Evolutionary conservation across 805 yeast genomes (phyloP).

Genomic region (Starmerella floris): DNA sequence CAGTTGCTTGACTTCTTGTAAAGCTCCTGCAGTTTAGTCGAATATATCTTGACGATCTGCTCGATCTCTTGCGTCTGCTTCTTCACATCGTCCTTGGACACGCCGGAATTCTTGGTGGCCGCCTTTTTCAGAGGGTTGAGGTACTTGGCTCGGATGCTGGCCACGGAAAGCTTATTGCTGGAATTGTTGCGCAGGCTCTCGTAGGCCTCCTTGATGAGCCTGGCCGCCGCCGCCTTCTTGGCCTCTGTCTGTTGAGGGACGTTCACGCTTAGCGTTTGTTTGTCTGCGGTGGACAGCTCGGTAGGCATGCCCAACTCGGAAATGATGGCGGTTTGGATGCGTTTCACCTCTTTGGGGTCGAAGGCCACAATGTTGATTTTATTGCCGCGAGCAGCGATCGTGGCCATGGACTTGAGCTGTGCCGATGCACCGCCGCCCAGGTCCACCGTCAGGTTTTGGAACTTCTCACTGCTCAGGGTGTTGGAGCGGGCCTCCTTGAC

Average conservation of each 20-base stretch:
- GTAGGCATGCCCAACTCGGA: conserved; percentile 66
- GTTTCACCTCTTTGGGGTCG: conserved; percentile 63
- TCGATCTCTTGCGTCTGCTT: conserved; percentile 52
- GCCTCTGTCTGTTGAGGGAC: conserved; percentile 67
- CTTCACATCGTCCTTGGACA: conserved; percentile 31
- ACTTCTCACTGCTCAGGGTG: conserved; percentile 49
- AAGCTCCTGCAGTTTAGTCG: conserved; percentile 42
- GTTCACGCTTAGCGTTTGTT: conserved; percentile 58
- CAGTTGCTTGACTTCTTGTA: conserved; percentile 37
- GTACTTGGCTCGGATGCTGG: conserved; percentile 44
- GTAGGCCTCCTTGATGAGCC: conserved; percentile 48
- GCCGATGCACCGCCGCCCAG: conserved; percentile 35
- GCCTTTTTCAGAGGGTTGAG: conserved; percentile 42
- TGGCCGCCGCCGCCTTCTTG: conserved; percentile 40
- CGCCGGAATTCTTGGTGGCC: conserved; percentile 31
- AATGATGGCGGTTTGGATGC: conserved; percentile 56
- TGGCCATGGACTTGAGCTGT: conserved; percentile 35
- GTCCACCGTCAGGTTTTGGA: conserved; percentile 44
- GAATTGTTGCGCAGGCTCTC: conserved; percentile 49
- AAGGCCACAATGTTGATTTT: conserved; percentile 57
- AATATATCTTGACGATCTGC: conserved; percentile 50
- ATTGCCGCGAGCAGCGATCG: conserved; percentile 26
- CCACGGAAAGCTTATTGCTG: conserved; percentile 36
- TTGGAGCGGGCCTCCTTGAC: conserved; percentile 58
- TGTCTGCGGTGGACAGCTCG: conserved; percentile 56